Base-by-base conservation (phyloP, 495 filamentous ascomycete species). In the Aspergillus ostianus region DNA sequence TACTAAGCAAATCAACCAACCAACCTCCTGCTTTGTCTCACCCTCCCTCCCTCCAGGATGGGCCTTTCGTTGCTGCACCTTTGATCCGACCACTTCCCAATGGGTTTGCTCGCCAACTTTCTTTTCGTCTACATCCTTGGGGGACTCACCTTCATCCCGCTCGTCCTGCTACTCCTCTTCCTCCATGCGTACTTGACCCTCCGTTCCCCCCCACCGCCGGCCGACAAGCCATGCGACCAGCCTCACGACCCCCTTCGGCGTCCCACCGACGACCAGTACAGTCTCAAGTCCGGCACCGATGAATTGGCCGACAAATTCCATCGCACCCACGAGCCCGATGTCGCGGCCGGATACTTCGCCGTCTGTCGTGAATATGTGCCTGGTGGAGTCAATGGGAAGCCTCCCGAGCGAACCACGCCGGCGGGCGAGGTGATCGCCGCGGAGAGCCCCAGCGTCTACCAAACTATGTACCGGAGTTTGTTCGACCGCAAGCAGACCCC, bases 401-500 rank as follows among this genome's bases (percentile, higher is more conserved):
- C 93, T 4, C 92, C 92, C 60, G 93, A 97, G 71, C 82, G 92
- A 55, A 87, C 85, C 44, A 94, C 91, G 2, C 91, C 92, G 12
- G 84, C 90, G 9, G 91, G 90, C 13, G 85, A 86, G 53, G 79
- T 85, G 49, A 78, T 85, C 57, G 85, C 85, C 29, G 74, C 87
- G 10, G 90, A 91, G 61, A 95, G 91, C 69, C 91, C 89, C 45
- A 95, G 91, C 66, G 93, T 98, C 27, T 97, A 98, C 67, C 95
- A 98, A 81, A 86, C 88, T 70, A 97, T 98, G 94, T 98, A 98
- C 71, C 80, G 92, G 64, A 95, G 90, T 72, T 85, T 98, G 49
- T 98, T 98, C 68, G 93, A 98, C 61, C 84, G 94, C 51, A 93
- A 90, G 64, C 84, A 87, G 53, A 55, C 72, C 2, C 76, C 77